Percentiles rank a stretch among this genome's conserved stretches.
Evolutionary conservation across 1,139 yeast genomes (phyloP).

Genomic region (Candida buenavistaensis): DNA sequence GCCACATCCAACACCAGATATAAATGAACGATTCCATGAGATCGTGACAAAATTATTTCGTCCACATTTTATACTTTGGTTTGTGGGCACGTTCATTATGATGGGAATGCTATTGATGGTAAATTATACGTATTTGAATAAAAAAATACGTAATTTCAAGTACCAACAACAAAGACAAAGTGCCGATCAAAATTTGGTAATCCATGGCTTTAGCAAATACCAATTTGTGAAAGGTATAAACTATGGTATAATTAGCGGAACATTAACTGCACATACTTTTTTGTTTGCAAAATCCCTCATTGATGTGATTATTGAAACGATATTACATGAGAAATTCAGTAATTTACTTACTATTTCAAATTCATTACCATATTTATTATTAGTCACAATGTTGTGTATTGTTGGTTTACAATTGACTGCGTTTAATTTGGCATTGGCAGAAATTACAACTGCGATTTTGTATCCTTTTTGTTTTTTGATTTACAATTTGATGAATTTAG

Average conservation of each 20-base stretch:
- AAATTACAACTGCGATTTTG: conserved; percentile 72
- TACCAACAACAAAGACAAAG: conserved; percentile 12
- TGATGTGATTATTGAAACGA: conserved; percentile 57
- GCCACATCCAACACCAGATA: conserved; percentile 21
- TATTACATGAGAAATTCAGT: conserved; percentile 31
- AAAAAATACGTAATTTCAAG: conserved; percentile 7
- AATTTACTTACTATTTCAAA: conserved; percentile 23
- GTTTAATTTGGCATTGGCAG: conserved; percentile 70
- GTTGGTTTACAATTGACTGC: conserved; percentile 77
- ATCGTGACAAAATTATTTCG: conserved; percentile 27
- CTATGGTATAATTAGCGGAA: conserved; percentile 74
- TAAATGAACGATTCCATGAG: conserved; percentile 26
- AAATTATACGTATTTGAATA: conserved; percentile 18
- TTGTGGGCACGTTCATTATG: conserved; percentile 32
- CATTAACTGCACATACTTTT: conserved; percentile 81
- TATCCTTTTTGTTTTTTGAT: conserved; percentile 87
- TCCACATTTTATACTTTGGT: conserved; percentile 39
- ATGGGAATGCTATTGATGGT: conserved; percentile 26
- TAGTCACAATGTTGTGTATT: conserved; percentile 59
- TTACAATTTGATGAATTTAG: conserved; percentile 71
- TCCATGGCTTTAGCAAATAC: conserved; percentile 15
- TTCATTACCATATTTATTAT: conserved; percentile 47
- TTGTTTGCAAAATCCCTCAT: conserved; percentile 82
- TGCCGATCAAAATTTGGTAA: background rate
- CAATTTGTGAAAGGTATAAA: conserved; percentile 51